These are phyloP conservation scores for Myxozyma neotropica DNA, from an alignment of 805 yeast genomes.

Conservation along the genomic window DNA sequence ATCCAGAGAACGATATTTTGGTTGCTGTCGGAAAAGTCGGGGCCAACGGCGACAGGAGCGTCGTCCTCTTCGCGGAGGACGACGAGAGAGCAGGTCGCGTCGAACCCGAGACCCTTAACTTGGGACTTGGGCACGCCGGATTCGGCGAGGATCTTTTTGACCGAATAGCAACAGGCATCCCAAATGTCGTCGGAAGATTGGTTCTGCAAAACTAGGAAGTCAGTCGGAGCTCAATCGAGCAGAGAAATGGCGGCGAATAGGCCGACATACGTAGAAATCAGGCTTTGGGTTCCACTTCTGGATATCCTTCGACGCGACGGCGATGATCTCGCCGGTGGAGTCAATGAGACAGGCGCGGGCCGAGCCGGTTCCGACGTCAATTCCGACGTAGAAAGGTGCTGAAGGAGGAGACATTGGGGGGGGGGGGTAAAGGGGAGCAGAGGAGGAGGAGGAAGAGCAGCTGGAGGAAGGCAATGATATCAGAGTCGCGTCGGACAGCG, in stretches of 20 bases:
- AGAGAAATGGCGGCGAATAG: neutral
- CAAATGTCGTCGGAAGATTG: slow-evolving; percentile 92
- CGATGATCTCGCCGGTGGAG: slow-evolving; percentile 73
- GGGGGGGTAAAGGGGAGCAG: too few relatives aligned
- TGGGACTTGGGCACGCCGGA: slow-evolving; percentile 67
- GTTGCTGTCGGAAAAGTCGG: slow-evolving; percentile 69
- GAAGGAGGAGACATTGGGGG: neutral
- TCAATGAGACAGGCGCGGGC: slow-evolving; percentile 94
- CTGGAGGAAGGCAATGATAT: too few relatives aligned
- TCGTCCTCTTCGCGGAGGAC: slow-evolving; percentile 68
- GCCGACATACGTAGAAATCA: slow-evolving; percentile 51
- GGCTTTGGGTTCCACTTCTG: slow-evolving; percentile 54
- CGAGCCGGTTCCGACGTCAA: slow-evolving; percentile 97
- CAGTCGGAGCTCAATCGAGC: too few relatives aligned
- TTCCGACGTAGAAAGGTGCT: slow-evolving; percentile 64
- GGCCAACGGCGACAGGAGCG: slow-evolving; percentile 80
- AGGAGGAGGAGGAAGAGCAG: too few relatives aligned
- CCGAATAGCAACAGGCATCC: slow-evolving; percentile 82
- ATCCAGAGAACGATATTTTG: slow-evolving; percentile 95
- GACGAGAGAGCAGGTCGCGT: slow-evolving; percentile 95
- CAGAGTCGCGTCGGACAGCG: too few relatives aligned
- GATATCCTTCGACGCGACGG: slow-evolving; percentile 74
- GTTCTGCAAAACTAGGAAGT: slow-evolving; percentile 41
- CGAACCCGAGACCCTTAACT: slow-evolving; percentile 90
- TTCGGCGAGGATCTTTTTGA: slow-evolving; percentile 70